Evolutionary conservation across 192 early-diverging fungal genomes (phyloP).

Genomic region (Chytriomyces hyalinus): DNA sequence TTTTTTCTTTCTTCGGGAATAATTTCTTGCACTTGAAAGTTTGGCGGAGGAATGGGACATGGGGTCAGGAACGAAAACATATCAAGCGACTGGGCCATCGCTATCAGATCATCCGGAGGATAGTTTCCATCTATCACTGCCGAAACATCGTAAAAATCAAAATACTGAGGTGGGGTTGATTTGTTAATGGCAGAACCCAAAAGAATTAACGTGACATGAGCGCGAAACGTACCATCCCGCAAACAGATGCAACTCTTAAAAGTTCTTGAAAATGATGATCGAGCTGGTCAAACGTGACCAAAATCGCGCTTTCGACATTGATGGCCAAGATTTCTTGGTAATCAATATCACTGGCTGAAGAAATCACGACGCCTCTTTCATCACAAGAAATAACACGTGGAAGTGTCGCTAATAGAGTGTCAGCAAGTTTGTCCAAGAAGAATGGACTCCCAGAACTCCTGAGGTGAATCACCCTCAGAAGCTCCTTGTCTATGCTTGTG

Average conservation of each 20-base stretch:
- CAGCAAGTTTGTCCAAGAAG: constrained; percentile 39
- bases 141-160: constrained; percentile 31
- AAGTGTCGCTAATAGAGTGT: constrained; percentile 25
- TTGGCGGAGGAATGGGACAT: neutral
- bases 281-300: constrained; percentile 38
- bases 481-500: constrained; percentile 11
- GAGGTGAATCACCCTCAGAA: constrained; percentile 29
- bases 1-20: constrained; percentile 2
- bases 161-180: constrained; percentile 2
- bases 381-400: constrained; percentile 33
- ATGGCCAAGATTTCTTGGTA: constrained; percentile 38
- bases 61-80: constrained; percentile 29
- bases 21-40: neutral
- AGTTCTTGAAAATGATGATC: constrained; percentile 39
- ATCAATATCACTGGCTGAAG: constrained; percentile 27
- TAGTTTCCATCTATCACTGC: constrained; percentile 35
- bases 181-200: constrained; percentile 1
- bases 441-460: constrained; percentile 36
- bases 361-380: constrained; percentile 27
- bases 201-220: neutral
- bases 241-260: constrained; percentile 39
- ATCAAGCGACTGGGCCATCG: constrained; percentile 22
- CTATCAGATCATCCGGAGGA: constrained; percentile 29
- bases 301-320: constrained; percentile 37
- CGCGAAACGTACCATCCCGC: constrained; percentile 30